A percentile compares a stretch with the other conserved stretches of the same genome.
Evolutionary conservation across 345 rosid species (phyloP).

Genomic region (Eucalyptus globulus): DNA sequence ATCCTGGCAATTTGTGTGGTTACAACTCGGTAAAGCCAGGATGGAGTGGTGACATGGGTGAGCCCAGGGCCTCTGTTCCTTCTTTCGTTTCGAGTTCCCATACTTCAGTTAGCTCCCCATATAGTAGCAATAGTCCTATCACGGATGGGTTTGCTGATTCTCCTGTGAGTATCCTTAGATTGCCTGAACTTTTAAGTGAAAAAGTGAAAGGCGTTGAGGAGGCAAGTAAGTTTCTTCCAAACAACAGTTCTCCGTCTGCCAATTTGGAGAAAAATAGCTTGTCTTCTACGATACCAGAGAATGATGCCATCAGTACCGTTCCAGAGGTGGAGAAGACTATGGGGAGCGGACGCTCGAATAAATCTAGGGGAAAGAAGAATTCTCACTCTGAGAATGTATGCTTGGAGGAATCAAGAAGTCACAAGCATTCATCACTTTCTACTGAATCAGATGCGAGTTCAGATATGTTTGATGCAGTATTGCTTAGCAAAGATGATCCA

Average conservation of each 20-base stretch:
- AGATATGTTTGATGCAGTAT: conserved; percentile 37
- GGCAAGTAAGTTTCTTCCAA: conserved; percentile 49
- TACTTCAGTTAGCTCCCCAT: conserved; percentile 18
- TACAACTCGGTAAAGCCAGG: not conserved
- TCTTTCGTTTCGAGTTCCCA: conserved; percentile 13
- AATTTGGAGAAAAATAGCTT: conserved; percentile 12
- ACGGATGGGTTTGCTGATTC: conserved; percentile 35
- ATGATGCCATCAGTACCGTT: conserved; percentile 3
- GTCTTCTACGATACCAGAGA: conserved; percentile 9
- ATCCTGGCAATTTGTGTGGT: not conserved
- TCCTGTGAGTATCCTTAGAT: conserved; percentile 16
- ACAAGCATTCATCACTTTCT: conserved; percentile 30
- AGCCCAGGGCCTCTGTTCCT: not conserved
- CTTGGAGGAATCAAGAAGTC: conserved; percentile 24
- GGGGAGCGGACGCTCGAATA: not conserved
- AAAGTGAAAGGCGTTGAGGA: conserved; percentile 43
- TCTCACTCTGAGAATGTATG: conserved; percentile 3
- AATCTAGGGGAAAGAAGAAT: conserved; percentile 31
- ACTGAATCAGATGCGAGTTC: conserved; percentile 18
- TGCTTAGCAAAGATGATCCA: conserved; percentile 20
- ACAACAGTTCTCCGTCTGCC: not conserved
- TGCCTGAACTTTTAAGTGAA: conserved; percentile 24
- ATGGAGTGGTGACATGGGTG: conserved; percentile 7
- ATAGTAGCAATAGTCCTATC: not conserved
- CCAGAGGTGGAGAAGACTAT: conserved; percentile 1